These are phyloP conservation scores for Tylopilus sp. DNA, from an alignment of 768 basidiomycete genomes.

Conservation along the genomic window DNA sequence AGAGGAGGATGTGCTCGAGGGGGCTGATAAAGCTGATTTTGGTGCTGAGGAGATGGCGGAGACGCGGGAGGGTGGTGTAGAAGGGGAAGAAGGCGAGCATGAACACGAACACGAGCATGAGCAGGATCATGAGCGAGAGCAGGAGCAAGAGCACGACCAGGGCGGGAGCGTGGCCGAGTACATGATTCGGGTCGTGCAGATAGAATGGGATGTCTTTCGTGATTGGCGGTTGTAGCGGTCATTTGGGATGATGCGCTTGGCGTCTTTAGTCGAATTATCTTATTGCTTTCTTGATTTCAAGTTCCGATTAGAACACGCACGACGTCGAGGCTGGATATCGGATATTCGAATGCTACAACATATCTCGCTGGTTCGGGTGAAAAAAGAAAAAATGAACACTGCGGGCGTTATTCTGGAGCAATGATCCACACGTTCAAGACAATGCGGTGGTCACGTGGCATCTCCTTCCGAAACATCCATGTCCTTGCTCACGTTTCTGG, in stretches of 20 bases:
- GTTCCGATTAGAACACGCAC: not conserved
- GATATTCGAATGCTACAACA: constrained; percentile 18
- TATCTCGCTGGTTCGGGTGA: not conserved
- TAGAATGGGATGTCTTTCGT: constrained; percentile 65
- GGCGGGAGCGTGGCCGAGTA: constrained; percentile 81
- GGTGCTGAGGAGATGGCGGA: constrained; percentile 41
- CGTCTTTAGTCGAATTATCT: not conserved
- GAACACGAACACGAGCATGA: constrained; percentile 36
- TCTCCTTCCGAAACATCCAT: constrained; percentile 11
- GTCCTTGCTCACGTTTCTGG: constrained; percentile 29
- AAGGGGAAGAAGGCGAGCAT: constrained; percentile 38
- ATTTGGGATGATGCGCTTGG: not conserved
- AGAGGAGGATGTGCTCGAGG: constrained; percentile 69
- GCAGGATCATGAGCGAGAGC: constrained; percentile 25
- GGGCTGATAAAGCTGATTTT: constrained; percentile 81
- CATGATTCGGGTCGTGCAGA: constrained; percentile 67
- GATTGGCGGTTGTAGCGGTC: constrained; percentile 58
- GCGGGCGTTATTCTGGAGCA: too few species aligned
- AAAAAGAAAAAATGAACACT: not conserved
- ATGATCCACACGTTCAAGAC: too few species aligned
- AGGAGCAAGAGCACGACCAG: constrained; percentile 43
- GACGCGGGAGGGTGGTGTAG: constrained; percentile 26
- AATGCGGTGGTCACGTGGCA: not conserved
- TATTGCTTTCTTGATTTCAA: not conserved
- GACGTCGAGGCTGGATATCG: constrained; percentile 8